Evolutionary conservation across 371 early-diverging fungal genomes (phyloP), one percentile per base, ranked within the genome.

Genomic region (Mortierella sp.): DNA sequence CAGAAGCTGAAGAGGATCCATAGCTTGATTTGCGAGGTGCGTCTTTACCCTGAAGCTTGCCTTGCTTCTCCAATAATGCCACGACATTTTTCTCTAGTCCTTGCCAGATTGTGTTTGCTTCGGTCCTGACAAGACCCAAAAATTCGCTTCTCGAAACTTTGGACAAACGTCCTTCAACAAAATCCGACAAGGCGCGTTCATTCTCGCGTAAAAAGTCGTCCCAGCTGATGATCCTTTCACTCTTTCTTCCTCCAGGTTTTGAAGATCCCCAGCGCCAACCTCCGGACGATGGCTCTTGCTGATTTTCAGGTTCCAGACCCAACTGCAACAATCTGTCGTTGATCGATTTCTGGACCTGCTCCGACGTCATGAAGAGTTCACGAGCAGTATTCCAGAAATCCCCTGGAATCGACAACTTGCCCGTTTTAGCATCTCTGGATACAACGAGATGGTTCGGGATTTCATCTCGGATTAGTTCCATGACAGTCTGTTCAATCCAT

Each of bases 341-440:
- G 16, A 74, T 58, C 0, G 67, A 38, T 45, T 58, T 58, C 24
- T 73, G 57, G 19, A 74, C 63, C 19, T 78, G 74, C 1, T 69
- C 70, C 7, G 69, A 28, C 9, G 79, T 70, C 67, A 74, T 58
- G 36, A 78, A 74, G 58, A 78, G 47, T 32, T 63, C 70, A 4
- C 79, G 67, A 0, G 74, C 79, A 28, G 70, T 67, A 19, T 78
- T 66, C 79, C 79, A 78, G 33, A 78, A 78, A 15, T 73, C 74
- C 9, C 38, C 64, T 10, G 79, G 79, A 22, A 78, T 69, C 28
- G 66, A 53, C 16, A 74, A 43, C 48, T 73, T 65, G 8, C 79
- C 79, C 7, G 70, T 70, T 28, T 28, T 13, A 1, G 58, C 63
- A 43, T 78, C 74, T 21, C 28, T 61, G 15, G 79, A 66, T 45